Base-by-base conservation (phyloP, 345 rosid species). In the Melastoma malabathricum region DNA sequence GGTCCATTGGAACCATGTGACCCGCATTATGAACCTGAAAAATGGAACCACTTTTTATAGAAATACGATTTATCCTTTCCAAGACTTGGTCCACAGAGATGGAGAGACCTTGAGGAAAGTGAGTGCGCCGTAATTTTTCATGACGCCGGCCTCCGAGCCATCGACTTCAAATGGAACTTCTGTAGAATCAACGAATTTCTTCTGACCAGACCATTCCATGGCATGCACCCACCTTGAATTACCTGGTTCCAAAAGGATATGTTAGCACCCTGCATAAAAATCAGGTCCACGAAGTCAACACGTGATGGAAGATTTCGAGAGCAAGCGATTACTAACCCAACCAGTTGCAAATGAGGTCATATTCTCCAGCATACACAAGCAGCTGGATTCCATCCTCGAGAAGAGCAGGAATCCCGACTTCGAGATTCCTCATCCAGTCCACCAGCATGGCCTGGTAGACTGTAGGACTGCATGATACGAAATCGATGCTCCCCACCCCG, bases 311-410 rank as follows among this genome's bases (percentile, higher is more conserved):
- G 12, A 34, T 34, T 34, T 34, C 41, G 2, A 34, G 41, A 34
- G 12, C 41, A 12, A 55, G 31, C 9, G 13, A 44, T 1, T 43
- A 62, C 77, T 65, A 64, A 92, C 99, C 99, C 19, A 93, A 84
- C 97, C 99, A 93, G 66, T 93, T 93, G 92, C 99, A 93, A 69
- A 93, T 88, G 69, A 93, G 90, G 76, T 93, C 97, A 56, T 93
- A 93, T 59, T 93, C 99, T 55, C 99, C 97, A 0, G 99, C 95
- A 65, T 93, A 93, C 23, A 93, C 77, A 23, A 93, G 99, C 68
- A 93, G 61, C 61, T 81, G 69, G 68, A 93, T 64, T 59, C 99
- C 95, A 55, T 93, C 97, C 75, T 88, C 89, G 1, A 93, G 88
- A 48, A 93, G 97, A 15, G 75, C 55, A 43, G 99, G 99, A 69